A percentile compares a stretch with the other conserved stretches of the same genome.
Evolutionary conservation across 352 stramenopile species (phyloP).

Genomic region (Phytophthora ohioensis): DNA sequence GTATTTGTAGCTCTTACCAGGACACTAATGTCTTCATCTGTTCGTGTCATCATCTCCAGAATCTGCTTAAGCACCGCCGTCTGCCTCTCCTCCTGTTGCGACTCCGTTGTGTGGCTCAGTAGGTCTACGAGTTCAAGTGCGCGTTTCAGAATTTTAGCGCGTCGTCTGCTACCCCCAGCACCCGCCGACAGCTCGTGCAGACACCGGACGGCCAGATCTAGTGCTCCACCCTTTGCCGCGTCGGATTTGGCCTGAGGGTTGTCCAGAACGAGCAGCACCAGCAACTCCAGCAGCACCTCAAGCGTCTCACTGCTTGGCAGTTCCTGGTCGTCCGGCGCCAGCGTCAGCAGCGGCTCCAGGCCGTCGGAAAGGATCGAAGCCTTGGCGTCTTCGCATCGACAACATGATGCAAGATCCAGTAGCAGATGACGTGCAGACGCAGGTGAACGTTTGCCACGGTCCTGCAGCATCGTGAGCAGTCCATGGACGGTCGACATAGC

Average conservation of each 20-base stretch:
- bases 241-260: conserved; percentile 22
- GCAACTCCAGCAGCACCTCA: conserved; percentile 57
- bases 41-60: conserved; percentile 38
- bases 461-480: conserved; percentile 55
- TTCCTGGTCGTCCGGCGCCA: conserved; percentile 24
- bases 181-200: conserved; percentile 23
- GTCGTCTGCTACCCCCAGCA: conserved; percentile 40
- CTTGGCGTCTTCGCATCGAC: conserved; percentile 46
- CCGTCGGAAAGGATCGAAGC: conserved; percentile 39
- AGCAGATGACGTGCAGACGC: conserved; percentile 36
- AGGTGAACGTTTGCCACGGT: conserved; percentile 25
- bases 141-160: conserved; percentile 49
- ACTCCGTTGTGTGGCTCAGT: conserved; percentile 24
- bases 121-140: conserved; percentile 57
- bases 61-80: conserved; percentile 39
- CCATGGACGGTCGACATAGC: conserved; percentile 56
- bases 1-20: conserved; percentile 51
- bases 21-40: conserved; percentile 44
- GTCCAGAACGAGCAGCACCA: conserved; percentile 45
- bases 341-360: conserved; percentile 44
- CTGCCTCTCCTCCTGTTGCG: conserved; percentile 26
- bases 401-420: conserved; percentile 50
- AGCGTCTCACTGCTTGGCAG: conserved; percentile 22
- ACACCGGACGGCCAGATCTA: conserved; percentile 40
- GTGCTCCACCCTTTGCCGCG: conserved; percentile 32